Evolutionary conservation across 768 basidiomycete species (phyloP).

Genomic region (Gyrodon lividus): DNA sequence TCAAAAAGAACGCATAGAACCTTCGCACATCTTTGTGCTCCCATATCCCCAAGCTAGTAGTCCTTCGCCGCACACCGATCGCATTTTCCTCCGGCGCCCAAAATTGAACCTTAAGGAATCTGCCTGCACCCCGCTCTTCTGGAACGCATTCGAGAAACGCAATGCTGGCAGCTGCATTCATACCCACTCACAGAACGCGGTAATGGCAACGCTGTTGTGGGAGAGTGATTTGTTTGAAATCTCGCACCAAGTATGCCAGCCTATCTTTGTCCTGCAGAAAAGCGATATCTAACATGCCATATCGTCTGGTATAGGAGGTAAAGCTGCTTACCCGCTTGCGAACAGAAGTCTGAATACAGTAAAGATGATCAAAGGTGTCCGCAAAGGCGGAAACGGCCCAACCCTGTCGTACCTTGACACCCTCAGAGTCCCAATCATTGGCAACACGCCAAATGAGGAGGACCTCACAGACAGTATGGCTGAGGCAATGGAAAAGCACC

Average conservation of each 20-base stretch:
- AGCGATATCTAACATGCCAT: background rate
- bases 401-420: constrained; percentile 84
- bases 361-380: constrained; percentile 91
- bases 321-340: background rate
- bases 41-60: constrained; percentile 61
- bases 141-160: constrained; percentile 84
- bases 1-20: constrained; percentile 84
- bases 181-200: constrained; percentile 87
- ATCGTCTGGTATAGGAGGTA: constrained; percentile 40
- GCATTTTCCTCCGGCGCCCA: constrained; percentile 78
- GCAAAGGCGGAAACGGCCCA: constrained; percentile 71
- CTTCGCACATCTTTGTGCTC: constrained; percentile 84
- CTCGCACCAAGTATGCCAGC: constrained; percentile 65
- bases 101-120: constrained; percentile 73
- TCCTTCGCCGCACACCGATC: constrained; percentile 61
- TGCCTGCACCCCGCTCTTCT: constrained; percentile 88
- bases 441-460: constrained; percentile 89
- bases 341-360: background rate
- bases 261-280: background rate
- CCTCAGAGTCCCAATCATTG: constrained; percentile 82
- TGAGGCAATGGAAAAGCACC: constrained; percentile 76
- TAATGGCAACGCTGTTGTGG: constrained; percentile 84
- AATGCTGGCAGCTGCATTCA: constrained; percentile 86
- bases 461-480: constrained; percentile 89
- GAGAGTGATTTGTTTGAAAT: constrained; percentile 69